Percentiles rank a stretch among this genome's conserved stretches.
Evolutionary conservation across 768 basidiomycete genomes (phyloP).

Genomic region (Cubamyces sp.): DNA sequence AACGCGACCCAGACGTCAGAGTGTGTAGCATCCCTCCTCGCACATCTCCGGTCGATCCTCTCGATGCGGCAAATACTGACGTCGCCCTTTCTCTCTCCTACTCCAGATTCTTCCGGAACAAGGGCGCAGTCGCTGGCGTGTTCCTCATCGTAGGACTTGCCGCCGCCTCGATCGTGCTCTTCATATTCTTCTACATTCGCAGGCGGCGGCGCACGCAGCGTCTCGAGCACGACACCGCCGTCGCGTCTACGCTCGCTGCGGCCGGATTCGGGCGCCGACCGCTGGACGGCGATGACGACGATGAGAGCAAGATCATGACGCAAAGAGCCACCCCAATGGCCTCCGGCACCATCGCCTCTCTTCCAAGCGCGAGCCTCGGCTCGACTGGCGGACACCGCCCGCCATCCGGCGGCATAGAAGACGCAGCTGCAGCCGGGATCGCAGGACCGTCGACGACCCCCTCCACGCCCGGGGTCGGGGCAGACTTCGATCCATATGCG

Average conservation of each 20-base stretch:
- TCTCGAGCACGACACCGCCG: conserved; percentile 70
- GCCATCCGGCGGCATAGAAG: conserved; percentile 36
- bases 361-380: conserved; percentile 21
- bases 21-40: conserved; percentile 44
- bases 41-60: background rate
- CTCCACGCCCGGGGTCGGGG: conserved; percentile 27
- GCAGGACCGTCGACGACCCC: conserved; percentile 30
- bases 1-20: conserved; percentile 48
- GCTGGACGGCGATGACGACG: conserved; percentile 68
- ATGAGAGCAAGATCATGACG: conserved; percentile 28
- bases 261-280: conserved; percentile 71
- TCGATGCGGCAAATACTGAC: background rate
- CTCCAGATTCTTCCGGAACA: conserved; percentile 83
- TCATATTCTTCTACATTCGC: conserved; percentile 71
- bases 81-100: background rate
- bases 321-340: conserved; percentile 26
- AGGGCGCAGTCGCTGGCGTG: conserved; percentile 89
- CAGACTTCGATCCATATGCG: conserved; percentile 55
- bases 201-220: conserved; percentile 62
- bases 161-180: conserved; percentile 66
- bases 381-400: conserved; percentile 7
- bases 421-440: conserved; percentile 27
- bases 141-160: conserved; percentile 90
- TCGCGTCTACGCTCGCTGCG: conserved; percentile 74
- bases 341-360: conserved; percentile 27